phyloP scores from a whole-genome alignment of 352 stramenopile genomes.

The Globisporangium carolinianum region DNA sequence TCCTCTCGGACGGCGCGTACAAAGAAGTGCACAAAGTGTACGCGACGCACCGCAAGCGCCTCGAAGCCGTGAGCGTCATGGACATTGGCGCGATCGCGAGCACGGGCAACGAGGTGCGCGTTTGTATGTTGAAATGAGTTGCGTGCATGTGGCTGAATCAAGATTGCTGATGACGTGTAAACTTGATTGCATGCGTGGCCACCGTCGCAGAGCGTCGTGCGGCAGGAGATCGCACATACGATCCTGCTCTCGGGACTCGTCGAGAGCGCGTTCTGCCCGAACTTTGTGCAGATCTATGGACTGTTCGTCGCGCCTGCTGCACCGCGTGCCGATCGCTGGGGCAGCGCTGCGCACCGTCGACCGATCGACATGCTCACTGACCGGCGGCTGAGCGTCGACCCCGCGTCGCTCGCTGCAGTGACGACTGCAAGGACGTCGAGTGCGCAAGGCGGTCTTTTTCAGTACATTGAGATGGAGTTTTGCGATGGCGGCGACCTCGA shows the following conservation, averaged over 20 bases:
- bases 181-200: neutral
- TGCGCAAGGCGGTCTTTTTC: conserved; percentile 43
- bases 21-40: conserved; percentile 88
- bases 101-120: conserved; percentile 80
- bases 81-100: conserved; percentile 87
- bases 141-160: no score
- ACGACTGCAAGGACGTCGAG: conserved; percentile 3
- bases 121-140: no score
- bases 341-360: conserved; percentile 46
- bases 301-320: conserved; percentile 85
- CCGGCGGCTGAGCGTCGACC: conserved; percentile 13
- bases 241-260: conserved; percentile 88
- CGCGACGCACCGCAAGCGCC: conserved; percentile 36
- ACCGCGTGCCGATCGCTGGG: conserved; percentile 47
- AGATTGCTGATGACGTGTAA: no score
- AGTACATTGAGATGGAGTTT: conserved; percentile 99
- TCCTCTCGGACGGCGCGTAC: conserved; percentile 78
- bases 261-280: conserved; percentile 85
- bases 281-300: conserved; percentile 91
- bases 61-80: conserved; percentile 88
- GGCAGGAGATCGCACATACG: conserved; percentile 93
- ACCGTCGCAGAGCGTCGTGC: conserved; percentile 64
- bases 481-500: conserved; percentile 95
- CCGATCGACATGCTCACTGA: conserved; percentile 54
- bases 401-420: conserved; percentile 8